phyloP scores from a whole-genome alignment of 129 eudicot genomes.

The Artemisia tridentata region DNA sequence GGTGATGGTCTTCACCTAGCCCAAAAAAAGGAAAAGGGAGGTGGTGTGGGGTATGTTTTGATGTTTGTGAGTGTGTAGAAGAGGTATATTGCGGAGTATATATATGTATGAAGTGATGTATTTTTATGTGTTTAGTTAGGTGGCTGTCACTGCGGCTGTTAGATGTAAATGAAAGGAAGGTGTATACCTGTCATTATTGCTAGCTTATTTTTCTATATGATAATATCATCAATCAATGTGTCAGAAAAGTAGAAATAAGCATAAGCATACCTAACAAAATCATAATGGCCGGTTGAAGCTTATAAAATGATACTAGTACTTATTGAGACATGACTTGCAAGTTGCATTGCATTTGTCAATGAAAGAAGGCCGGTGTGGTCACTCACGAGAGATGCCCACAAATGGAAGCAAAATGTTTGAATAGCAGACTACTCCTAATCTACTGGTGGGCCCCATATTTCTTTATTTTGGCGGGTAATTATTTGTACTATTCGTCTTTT shows the following conservation, averaged over 20 bases:
- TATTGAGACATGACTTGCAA: conserved; percentile 5
- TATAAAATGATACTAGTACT: neutral
- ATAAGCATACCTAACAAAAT: neutral
- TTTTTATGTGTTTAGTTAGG: too few relatives aligned
- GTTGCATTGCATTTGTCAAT: conserved; percentile 29
- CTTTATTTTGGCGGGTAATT: conserved; percentile 24
- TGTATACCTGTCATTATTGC: too few relatives aligned
- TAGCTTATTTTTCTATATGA: neutral
- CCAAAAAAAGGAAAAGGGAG: too few relatives aligned
- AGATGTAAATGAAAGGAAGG: too few relatives aligned
- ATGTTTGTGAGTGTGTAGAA: too few relatives aligned
- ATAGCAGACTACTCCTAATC: neutral
- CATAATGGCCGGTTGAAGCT: conserved; percentile 13
- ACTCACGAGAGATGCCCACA: neutral
- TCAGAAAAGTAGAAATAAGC: neutral
- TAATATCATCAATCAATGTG: neutral
- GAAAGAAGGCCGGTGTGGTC: conserved; percentile 22
- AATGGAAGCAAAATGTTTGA: conserved; percentile 16
- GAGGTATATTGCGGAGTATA: too few relatives aligned
- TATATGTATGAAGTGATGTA: too few relatives aligned
- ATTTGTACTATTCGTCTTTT: neutral
- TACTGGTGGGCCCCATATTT: neutral
- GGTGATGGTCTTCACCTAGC: too few relatives aligned
- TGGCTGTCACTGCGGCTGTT: too few relatives aligned
- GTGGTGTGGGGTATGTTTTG: too few relatives aligned